phyloP scores from a whole-genome alignment of 768 basidiomycete species.

The Lentinus tigrinus region DNA sequence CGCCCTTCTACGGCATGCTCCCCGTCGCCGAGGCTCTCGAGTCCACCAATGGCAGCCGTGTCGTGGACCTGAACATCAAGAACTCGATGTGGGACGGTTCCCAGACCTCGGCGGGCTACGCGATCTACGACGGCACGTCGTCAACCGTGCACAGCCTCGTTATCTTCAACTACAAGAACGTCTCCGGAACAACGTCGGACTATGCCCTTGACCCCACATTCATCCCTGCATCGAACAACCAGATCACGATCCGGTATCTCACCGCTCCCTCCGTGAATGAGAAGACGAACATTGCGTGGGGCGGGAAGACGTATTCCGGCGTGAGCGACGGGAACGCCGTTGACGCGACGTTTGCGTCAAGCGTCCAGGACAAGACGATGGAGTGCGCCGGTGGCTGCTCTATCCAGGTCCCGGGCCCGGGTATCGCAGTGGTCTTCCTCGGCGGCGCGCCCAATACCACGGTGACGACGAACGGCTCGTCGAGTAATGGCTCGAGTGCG shows the following conservation, averaged over 20 bases:
- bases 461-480: not conserved
- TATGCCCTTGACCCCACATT: slow-evolving; percentile 39
- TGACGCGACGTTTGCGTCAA: slow-evolving; percentile 26
- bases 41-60: slow-evolving; percentile 40
- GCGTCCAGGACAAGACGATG: slow-evolving; percentile 32
- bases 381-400: slow-evolving; percentile 46
- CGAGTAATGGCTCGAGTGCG: not conserved
- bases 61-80: slow-evolving; percentile 45
- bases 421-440: slow-evolving; percentile 46
- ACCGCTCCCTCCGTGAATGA: slow-evolving; percentile 46
- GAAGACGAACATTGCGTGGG: slow-evolving; percentile 59
- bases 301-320: slow-evolving; percentile 47
- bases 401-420: slow-evolving; percentile 46
- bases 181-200: slow-evolving; percentile 36
- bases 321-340: slow-evolving; percentile 38
- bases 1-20: slow-evolving; percentile 51
- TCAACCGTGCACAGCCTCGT: slow-evolving; percentile 42
- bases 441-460: not conserved
- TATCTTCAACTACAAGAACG: slow-evolving; percentile 51
- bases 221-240: slow-evolving; percentile 25
- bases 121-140: slow-evolving; percentile 52
- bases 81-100: slow-evolving; percentile 36
- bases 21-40: slow-evolving; percentile 44
- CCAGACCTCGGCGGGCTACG: slow-evolving; percentile 52
- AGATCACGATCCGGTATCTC: slow-evolving; percentile 47